Base-by-base conservation (phyloP, 352 stramenopile genomes). In the Pythium rhizo-oryzae region DNA sequence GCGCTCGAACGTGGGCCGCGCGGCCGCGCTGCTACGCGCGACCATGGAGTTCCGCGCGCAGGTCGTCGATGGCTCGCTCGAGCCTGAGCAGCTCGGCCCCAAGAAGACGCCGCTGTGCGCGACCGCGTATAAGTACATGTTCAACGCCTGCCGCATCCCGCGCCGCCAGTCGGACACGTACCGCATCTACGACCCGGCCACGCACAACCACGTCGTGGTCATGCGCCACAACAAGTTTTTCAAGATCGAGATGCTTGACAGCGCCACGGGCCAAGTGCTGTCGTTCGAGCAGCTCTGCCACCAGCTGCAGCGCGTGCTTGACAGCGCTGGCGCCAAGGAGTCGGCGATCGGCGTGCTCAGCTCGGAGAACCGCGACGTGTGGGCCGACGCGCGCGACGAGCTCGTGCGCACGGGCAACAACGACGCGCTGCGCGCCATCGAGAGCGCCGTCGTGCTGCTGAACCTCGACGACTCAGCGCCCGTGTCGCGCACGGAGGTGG, bases 81-180 rank as follows among this genome's bases (percentile, higher is more conserved):
- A 92, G 62, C 81, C 90, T 5, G 95, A 99, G 67, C 92, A 82
- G 44, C 85, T 98, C 16, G 93, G 96, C 37, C 79, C 84, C 49
- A 92, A 93, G 55, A 90, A 97, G 62, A 98, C 83, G 49, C 92
- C 93, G 6, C 68, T 99, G 16, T 99, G 94, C 75, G 87, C 91
- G 5, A 96, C 87, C 4, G 90, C 91, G 33, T 97, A 96, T 82
- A 97, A 96, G 82, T 97, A 96, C 82, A 97, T 97, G 87, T 97
- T 99, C 79, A 98, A 99, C 77, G 89, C 93, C 1, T 98, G 93
- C 73, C 88, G 96, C 51, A 93, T 99, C 66, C 97, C 97, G 28
- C 83, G 67, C 37, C 80, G 82, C 23, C 64, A 78, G 39, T 72
- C 79, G 21, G 89, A 97, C 75, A 87, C 72, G 80, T 91, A 91